Conservation (phyloP, 768 basidiomycete species). For the Leccinum arenicola region DNA sequence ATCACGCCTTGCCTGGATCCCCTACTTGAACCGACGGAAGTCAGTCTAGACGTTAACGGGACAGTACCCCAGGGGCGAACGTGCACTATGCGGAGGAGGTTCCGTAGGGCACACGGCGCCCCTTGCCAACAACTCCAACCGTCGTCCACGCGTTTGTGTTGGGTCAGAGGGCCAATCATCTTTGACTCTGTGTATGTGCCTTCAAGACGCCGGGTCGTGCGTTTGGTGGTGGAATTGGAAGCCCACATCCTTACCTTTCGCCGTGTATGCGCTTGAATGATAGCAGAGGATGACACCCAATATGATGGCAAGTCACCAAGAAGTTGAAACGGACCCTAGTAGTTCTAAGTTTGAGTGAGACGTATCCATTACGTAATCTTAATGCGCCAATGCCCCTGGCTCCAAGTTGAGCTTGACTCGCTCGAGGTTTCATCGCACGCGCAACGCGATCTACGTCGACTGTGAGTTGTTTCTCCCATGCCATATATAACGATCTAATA, state of each 20-base stretch:
- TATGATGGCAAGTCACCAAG: too few species aligned
- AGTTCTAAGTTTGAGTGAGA: too few species aligned
- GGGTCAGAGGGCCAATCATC: background rate
- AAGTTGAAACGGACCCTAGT: too few species aligned
- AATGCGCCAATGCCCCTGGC: background rate
- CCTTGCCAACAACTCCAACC: too few species aligned
- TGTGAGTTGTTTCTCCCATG: conserved; percentile 4
- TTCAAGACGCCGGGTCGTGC: background rate
- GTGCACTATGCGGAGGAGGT: background rate
- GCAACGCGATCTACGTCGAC: conserved; percentile 3
- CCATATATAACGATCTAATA: background rate
- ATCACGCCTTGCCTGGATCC: too few species aligned
- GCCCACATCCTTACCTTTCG: too few species aligned
- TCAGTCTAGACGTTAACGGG: background rate
- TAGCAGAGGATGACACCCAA: too few species aligned
- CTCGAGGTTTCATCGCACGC: background rate
- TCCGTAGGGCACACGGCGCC: background rate
- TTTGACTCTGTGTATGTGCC: background rate
- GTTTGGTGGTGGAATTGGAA: background rate
- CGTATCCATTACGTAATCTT: background rate
- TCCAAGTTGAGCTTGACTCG: background rate
- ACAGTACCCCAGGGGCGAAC: background rate
- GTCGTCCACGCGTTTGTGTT: background rate
- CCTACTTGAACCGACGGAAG: too few species aligned
- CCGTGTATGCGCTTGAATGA: too few species aligned